These are phyloP conservation scores for Rutstroemia sp. DNA, from an alignment of 2,329 filamentous ascomycete species.

Conservation along the genomic window DNA sequence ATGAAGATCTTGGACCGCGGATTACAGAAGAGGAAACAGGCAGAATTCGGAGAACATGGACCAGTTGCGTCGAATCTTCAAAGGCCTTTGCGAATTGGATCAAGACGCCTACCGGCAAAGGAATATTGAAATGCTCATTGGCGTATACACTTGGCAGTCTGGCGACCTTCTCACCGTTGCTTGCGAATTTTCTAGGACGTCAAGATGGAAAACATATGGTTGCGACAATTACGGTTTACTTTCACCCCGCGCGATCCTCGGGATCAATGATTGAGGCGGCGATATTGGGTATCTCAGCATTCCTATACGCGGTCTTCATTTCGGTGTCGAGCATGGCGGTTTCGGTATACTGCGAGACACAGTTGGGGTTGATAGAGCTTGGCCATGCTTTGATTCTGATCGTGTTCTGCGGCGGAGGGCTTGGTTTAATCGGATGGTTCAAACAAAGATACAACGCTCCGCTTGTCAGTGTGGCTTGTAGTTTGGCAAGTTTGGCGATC, in stretches of 20 bases:
- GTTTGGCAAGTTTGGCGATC: slow-evolving; percentile 77
- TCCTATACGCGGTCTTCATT: slow-evolving; percentile 69
- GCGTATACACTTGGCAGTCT: slow-evolving; percentile 83
- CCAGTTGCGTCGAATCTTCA: slow-evolving; percentile 30
- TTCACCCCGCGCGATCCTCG: slow-evolving; percentile 78
- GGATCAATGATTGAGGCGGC: slow-evolving; percentile 88
- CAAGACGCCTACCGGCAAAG: slow-evolving; percentile 65
- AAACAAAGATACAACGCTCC: slow-evolving; percentile 75
- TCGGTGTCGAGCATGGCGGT: slow-evolving; percentile 84
- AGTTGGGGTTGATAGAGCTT: slow-evolving; percentile 56
- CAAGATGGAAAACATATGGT: slow-evolving; percentile 93
- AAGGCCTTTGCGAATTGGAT: slow-evolving; percentile 49
- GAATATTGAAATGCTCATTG: slow-evolving; percentile 83
- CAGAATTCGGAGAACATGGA: slow-evolving; percentile 29
- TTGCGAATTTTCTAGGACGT: slow-evolving; percentile 68
- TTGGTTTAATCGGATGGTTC: slow-evolving; percentile 83
- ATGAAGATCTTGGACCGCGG: neutral
- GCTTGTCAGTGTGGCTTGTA: slow-evolving; percentile 77
- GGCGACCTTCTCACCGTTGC: slow-evolving; percentile 70
- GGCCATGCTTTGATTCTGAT: slow-evolving; percentile 75
- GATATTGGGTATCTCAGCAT: slow-evolving; percentile 67
- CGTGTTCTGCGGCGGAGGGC: slow-evolving; percentile 75
- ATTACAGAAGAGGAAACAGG: slow-evolving; percentile 14
- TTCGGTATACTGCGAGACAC: slow-evolving; percentile 67
- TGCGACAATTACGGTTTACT: slow-evolving; percentile 89